Base-by-base conservation (phyloP, 164 flowering plant genomes). In the Vitis amurensis region DNA sequence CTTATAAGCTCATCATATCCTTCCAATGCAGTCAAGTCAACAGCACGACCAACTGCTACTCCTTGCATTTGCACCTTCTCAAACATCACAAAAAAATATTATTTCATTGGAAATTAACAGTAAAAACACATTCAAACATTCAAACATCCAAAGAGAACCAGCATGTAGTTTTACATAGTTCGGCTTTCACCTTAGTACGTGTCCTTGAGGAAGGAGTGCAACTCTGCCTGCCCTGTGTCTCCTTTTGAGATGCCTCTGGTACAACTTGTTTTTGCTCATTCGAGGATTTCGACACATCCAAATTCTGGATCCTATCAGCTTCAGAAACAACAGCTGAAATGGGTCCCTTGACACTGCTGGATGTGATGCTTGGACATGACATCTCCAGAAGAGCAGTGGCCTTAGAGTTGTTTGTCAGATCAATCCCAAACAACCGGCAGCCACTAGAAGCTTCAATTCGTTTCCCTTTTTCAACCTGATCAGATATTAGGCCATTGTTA, bases 61-160 rank as follows among this genome's bases (percentile, higher is more conserved):
- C 98, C 96, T 77, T 91, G 96, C 94, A 86, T 91, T 73, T 87
- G 93, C 27, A 92, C 96, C 94, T 92, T 55, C 12, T 55, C 23
- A 62, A 71, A n/a, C 29, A 17, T n/a, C 56, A 51, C 9, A 19
- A 3, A 47, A 64, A 50, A 61, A 55, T 11, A 16, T 53, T 10
- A 12, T 19, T 5, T 12, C 11, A 59, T 37, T 52, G 59, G 48
- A 67, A 37, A 44, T 55, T 58, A 29, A 55, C 4, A 2, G 8
- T 12, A 9, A 10, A 55, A 55, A 11, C 1, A 17, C 59, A 53
- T 16, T 12, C 0, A 10, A 48, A 12, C 15, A 14, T 11, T n/a
- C n/a, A 37, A 14, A 12, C 15, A 15, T 51, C 37, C 9, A n/a
- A 50, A 11, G 30, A 3, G 11, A 64, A 16, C 50, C 7, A 69